These are phyloP conservation scores for Emericellopsis atlantica DNA, from an alignment of 2,329 filamentous ascomycete species.

Conservation along the genomic window DNA sequence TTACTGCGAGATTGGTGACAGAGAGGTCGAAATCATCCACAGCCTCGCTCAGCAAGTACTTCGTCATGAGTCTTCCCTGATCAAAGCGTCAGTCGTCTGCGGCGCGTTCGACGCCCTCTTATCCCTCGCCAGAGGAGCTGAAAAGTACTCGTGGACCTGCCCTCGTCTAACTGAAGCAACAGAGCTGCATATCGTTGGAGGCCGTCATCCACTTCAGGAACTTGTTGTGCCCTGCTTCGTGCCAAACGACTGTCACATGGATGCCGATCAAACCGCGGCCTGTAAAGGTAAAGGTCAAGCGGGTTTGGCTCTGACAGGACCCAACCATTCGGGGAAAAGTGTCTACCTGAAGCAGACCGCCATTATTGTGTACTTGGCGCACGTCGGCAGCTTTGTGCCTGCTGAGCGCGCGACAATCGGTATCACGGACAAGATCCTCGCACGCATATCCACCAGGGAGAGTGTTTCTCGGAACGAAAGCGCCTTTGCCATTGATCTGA, in stretches of 20 bases:
- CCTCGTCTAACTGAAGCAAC: constrained; percentile 62
- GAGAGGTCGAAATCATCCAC: constrained; percentile 82
- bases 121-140: constrained; percentile 67
- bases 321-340: constrained; percentile 95
- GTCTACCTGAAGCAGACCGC: constrained; percentile 91
- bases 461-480: constrained; percentile 47
- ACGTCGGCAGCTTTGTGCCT: constrained; percentile 86
- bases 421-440: constrained; percentile 85
- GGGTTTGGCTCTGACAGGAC: constrained; percentile 75
- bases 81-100: constrained; percentile 62
- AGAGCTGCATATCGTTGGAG: constrained; percentile 60
- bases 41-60: constrained; percentile 60
- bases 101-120: constrained; percentile 81
- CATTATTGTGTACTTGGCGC: constrained; percentile 81
- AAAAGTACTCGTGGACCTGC: constrained; percentile 55
- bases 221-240: constrained; percentile 70
- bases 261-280: constrained; percentile 31
- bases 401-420: constrained; percentile 66
- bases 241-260: constrained; percentile 64
- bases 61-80: constrained; percentile 52
- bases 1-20: constrained; percentile 73
- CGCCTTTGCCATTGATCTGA: constrained; percentile 65
- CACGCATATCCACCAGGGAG: constrained; percentile 65
- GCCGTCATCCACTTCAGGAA: constrained; percentile 80
- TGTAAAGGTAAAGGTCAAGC: constrained; percentile 21